Percentiles rank a stretch among this genome's conserved stretches.
phyloP scores from a whole-genome alignment of 148 eudicot species.

The Fagopyrum esculentum region DNA sequence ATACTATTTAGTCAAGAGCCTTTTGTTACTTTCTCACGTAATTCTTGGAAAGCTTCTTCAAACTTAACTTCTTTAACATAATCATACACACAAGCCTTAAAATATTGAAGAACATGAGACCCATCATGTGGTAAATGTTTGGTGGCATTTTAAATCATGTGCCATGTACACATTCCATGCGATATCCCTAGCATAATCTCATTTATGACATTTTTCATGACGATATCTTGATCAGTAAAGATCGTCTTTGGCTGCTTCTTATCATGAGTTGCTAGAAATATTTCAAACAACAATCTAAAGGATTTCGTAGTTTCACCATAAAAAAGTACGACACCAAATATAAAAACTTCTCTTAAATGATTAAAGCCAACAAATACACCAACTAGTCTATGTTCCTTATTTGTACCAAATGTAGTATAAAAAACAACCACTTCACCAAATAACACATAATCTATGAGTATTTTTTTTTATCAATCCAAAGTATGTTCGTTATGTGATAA shows the following conservation, averaged over 20 bases:
- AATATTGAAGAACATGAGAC: neutral
- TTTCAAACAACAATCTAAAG: conserved; percentile 16
- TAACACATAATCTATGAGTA: neutral
- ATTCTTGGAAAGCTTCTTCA: neutral
- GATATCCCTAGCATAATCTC: neutral
- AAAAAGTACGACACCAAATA: conserved; percentile 12
- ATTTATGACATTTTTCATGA: neutral
- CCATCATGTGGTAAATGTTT: neutral
- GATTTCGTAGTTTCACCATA: conserved; percentile 15
- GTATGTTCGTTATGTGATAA: neutral
- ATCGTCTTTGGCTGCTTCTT: conserved; percentile 4
- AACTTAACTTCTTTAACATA: neutral
- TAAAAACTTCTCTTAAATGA: neutral
- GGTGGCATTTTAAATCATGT: neutral
- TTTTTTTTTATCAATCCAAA: too few relatives aligned
- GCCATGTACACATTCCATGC: neutral
- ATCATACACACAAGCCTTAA: neutral
- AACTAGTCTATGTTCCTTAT: conserved; percentile 4
- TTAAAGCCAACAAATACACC: conserved; percentile 13
- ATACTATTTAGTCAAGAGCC: too few relatives aligned
- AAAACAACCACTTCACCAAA: too few relatives aligned
- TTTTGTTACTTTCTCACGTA: too few relatives aligned
- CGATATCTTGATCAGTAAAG: neutral
- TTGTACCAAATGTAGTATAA: conserved; percentile 16
- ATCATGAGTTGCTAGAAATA: neutral